These are phyloP conservation scores for Apiospora rasikravindrae DNA, from an alignment of 2,329 filamentous ascomycete genomes.

Conservation along the genomic window DNA sequence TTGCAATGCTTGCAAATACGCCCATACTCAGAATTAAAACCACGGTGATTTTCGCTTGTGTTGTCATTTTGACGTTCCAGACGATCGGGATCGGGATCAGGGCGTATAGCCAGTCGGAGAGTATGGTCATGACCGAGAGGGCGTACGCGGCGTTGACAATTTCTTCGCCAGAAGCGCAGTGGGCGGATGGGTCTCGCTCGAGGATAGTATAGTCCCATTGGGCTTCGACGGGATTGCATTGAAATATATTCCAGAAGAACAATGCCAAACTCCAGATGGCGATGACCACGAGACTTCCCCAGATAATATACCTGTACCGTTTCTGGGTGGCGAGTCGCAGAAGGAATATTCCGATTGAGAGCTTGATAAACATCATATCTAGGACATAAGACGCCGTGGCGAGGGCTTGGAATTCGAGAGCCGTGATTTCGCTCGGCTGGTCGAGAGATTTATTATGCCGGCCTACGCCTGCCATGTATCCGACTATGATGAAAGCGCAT, in stretches of 20 bases:
- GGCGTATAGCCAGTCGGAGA: constrained; percentile 62
- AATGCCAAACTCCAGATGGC: constrained; percentile 51
- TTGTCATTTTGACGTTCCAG: constrained; percentile 59
- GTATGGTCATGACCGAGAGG: constrained; percentile 56
- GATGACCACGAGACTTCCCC: constrained; percentile 51
- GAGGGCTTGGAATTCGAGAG: constrained; percentile 59
- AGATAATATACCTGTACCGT: constrained; percentile 55
- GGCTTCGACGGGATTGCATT: constrained; percentile 52
- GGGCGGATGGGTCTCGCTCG: constrained; percentile 35
- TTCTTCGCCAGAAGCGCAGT: constrained; percentile 49
- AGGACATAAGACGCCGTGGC: constrained; percentile 56
- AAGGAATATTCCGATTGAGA: constrained; percentile 60
- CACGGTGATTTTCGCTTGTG: constrained; percentile 57
- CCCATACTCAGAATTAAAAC: constrained; percentile 55
- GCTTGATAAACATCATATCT: constrained; percentile 63
- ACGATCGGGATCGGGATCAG: constrained; percentile 60
- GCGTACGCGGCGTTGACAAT: constrained; percentile 56
- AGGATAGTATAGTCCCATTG: constrained; percentile 60
- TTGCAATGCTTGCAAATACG: constrained; percentile 61
- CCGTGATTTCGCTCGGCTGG: constrained; percentile 47
- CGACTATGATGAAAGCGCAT: constrained; percentile 51
- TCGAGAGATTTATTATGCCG: constrained; percentile 52
- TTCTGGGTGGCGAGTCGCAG: constrained; percentile 52
- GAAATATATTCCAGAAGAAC: constrained; percentile 55
- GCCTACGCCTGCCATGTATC: constrained; percentile 50